Evolutionary conservation across 2,329 filamentous ascomycete genomes (phyloP), one percentile per base, ranked within the genome.

Genomic region (Talaromyces sp.): DNA sequence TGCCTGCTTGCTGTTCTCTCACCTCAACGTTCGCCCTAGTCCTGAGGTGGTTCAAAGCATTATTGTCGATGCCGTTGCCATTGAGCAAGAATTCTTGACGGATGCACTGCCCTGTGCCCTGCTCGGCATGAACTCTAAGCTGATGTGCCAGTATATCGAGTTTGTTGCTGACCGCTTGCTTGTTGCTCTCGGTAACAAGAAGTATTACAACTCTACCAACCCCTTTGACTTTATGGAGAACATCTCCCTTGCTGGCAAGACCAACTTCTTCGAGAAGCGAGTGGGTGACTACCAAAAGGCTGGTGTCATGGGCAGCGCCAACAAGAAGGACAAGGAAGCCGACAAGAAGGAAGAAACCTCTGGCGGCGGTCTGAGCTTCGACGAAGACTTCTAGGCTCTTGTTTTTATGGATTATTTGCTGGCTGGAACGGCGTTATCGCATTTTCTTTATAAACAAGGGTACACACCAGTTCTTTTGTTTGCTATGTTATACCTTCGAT

Each of bases 141-240:
- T 99, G 69, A 99, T 99, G 95, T 96, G 96, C 85, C 93, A 98
- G 81, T 99, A 99, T 84, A 99, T 99, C 68, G 95, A 99, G 86
- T 99, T 99, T 70, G 95, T 99, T 55, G 95, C 95, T 65, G 95
- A 99, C 77, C 90, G 95, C 70, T 89, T 99, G 38, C 86, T 99
- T 38, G 82, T 98, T 62, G 88, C 95, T 32, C 89, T 99, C 53
- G 95, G 95, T 72, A 97, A 97, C 79, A 85, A 90, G 70, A 98
- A 97, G 84, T 84, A 90, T 71, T 99, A 96, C 86, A 90, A 95
- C 74, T 83, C 89, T 27, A 86, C 88, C 76, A 99, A 99, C 82
- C 95, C 95, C 75, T 99, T 99, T 77, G 95, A 99, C 84, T 99
- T 99, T 80, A 99, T 99, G 95, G 95, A 99, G 85, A 97, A 96